These are phyloP conservation scores for Xylaria sp. DNA, from an alignment of 2,329 filamentous ascomycete species.

Conservation along the genomic window DNA sequence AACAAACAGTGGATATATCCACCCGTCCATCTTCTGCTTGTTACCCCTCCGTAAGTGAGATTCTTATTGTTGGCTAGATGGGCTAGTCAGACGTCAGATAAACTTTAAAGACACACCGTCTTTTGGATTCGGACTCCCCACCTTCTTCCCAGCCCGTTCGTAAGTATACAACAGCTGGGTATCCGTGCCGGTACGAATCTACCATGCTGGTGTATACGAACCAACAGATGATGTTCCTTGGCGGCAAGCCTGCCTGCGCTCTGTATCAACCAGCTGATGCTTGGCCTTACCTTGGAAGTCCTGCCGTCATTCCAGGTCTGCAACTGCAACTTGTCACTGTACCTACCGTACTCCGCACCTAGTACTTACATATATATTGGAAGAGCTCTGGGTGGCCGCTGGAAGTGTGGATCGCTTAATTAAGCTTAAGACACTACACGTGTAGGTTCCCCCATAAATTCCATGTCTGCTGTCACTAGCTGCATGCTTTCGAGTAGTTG, in stretches of 20 bases:
- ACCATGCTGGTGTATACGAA: constrained; percentile 1
- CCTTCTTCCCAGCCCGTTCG: background rate
- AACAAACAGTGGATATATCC: background rate
- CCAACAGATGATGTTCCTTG: constrained; percentile 1
- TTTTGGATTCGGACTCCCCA: constrained; percentile 4
- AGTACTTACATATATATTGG: background rate
- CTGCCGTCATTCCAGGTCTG: background rate
- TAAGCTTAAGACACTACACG: constrained; percentile 30
- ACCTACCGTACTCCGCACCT: background rate
- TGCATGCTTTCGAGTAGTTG: background rate
- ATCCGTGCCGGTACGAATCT: background rate
- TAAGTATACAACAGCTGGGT: background rate
- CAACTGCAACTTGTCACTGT: background rate
- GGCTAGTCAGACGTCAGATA: constrained; percentile 1
- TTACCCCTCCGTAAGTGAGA: constrained; percentile 14
- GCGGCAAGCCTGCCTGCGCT: constrained; percentile 1
- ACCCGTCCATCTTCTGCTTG: background rate
- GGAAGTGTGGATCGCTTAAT: constrained; percentile 22
- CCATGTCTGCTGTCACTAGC: background rate
- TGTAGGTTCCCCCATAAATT: background rate
- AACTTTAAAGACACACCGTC: constrained; percentile 20
- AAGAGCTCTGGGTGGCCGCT: background rate
- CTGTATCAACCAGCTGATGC: constrained; percentile 1
- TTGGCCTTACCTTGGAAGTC: background rate
- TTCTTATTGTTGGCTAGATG: background rate